phyloP scores from a whole-genome alignment of 257 asterid genomes.

The Solanum virginianum region DNA sequence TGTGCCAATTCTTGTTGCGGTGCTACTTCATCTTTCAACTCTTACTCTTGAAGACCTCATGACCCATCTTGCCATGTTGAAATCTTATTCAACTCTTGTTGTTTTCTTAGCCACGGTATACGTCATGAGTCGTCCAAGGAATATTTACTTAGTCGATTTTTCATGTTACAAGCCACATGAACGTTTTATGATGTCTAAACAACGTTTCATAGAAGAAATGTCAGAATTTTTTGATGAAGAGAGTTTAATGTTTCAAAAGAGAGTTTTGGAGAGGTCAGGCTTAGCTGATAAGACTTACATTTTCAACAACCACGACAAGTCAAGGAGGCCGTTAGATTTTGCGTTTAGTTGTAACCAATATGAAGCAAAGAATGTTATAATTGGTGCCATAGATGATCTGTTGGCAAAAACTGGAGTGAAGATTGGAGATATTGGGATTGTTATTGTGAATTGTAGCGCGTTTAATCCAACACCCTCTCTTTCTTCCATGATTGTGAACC shows the following conservation, averaged over 20 bases:
- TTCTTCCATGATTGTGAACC: slow-evolving; percentile 16
- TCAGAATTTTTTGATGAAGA: slow-evolving; percentile 7
- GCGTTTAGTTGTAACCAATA: not conserved
- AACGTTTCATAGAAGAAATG: not conserved
- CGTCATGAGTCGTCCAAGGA: slow-evolving; percentile 20
- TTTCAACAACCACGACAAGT: not conserved
- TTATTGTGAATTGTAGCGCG: slow-evolving; percentile 16
- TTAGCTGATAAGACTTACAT: slow-evolving; percentile 22
- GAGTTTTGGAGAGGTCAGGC: slow-evolving; percentile 27
- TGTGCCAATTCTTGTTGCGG: slow-evolving; percentile 10
- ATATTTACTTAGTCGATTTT: slow-evolving; percentile 24
- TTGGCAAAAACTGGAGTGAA: slow-evolving; percentile 3
- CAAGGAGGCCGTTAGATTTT: not conserved
- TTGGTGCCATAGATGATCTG: not conserved
- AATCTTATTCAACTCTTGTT: slow-evolving; percentile 12
- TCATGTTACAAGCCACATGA: slow-evolving; percentile 33
- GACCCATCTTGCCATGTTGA: slow-evolving; percentile 15
- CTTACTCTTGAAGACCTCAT: slow-evolving; percentile 5
- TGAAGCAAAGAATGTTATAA: not conserved
- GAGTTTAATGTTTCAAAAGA: slow-evolving; percentile 12
- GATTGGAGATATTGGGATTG: slow-evolving; percentile 14
- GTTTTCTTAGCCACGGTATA: slow-evolving; percentile 13
- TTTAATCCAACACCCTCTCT: slow-evolving; percentile 30
- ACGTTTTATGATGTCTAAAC: slow-evolving; percentile 3
- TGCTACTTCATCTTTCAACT: slow-evolving; percentile 15